A percentile compares a stretch with the other conserved stretches of the same genome.
Conservation (phyloP, 176 grass and related monocot species). For the Cenchrus fungigraminus region DNA sequence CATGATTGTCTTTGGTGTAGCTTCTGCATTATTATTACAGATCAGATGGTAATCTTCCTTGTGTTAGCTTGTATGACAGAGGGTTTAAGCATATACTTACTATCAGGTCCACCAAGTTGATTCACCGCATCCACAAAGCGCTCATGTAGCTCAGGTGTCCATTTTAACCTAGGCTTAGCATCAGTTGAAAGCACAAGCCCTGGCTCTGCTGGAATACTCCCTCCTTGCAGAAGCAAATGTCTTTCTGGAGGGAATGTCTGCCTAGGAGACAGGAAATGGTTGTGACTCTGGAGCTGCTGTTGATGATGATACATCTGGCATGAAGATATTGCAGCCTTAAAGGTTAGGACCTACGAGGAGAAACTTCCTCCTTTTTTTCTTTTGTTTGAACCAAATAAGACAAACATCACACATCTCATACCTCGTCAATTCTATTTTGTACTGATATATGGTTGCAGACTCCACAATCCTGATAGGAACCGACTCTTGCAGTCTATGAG, state of each 20-base stretch:
- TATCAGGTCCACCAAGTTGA: conserved; percentile 93
- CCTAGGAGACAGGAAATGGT: conserved; percentile 70
- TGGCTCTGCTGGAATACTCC: conserved; percentile 63
- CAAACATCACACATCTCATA: conserved; percentile 29
- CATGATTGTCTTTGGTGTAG: conserved; percentile 96
- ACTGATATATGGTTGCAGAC: conserved; percentile 36
- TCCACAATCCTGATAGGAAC: conserved; percentile 39
- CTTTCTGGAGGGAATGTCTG: conserved; percentile 71
- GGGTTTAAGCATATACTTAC: conserved; percentile 67
- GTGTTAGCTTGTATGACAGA: conserved; percentile 21
- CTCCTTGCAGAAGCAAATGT: conserved; percentile 67
- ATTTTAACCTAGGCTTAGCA: conserved; percentile 99
- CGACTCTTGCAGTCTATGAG: conserved; percentile 39
- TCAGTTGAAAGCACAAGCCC: conserved; percentile 96
- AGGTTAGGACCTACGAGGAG: conserved; percentile 36
- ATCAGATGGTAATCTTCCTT: conserved; percentile 32
- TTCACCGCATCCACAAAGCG: conserved; percentile 84
- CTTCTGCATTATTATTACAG: conserved; percentile 57
- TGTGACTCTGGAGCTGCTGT: conserved; percentile 72
- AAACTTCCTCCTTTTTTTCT: conserved; percentile 26
- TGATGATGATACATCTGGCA: conserved; percentile 65
- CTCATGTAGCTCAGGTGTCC: conserved; percentile 92
- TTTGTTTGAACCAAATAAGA: conserved; percentile 46
- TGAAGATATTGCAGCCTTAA: conserved; percentile 33
- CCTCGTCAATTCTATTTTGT: conserved; percentile 49